phyloP scores from a whole-genome alignment of 139 green algal species.

The Yamagishiella unicocca region DNA sequence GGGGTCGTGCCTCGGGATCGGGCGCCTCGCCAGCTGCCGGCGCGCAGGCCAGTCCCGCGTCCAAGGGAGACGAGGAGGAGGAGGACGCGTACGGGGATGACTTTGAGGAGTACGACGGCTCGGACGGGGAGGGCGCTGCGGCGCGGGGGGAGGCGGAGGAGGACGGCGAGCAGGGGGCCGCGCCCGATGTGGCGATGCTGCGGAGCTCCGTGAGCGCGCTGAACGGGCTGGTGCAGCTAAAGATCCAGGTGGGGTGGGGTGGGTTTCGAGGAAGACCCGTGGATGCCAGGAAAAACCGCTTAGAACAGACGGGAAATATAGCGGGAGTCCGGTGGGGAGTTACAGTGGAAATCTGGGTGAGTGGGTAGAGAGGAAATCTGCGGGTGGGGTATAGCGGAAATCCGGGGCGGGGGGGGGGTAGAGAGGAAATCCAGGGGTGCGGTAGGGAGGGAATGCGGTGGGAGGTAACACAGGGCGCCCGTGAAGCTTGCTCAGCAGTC shows the following conservation, averaged over 20 bases:
- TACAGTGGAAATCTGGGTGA: too few relatives aligned
- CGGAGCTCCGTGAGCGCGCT: conserved; percentile 28
- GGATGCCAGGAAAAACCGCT: too few relatives aligned
- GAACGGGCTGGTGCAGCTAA: conserved; percentile 31
- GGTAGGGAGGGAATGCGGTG: too few relatives aligned
- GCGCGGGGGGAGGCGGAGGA: neutral
- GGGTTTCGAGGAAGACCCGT: too few relatives aligned
- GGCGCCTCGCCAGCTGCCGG: neutral
- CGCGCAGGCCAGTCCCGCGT: neutral
- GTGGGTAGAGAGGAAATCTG: too few relatives aligned
- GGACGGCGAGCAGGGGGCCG: neutral
- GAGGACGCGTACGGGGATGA: conserved; percentile 13
- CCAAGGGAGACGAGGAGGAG: neutral
- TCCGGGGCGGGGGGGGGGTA: too few relatives aligned
- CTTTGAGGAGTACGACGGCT: conserved; percentile 36
- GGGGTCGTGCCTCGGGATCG: neutral
- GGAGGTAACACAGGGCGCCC: too few relatives aligned
- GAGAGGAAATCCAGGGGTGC: too few relatives aligned
- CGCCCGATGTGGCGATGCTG: neutral
- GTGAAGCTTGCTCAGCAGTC: too few relatives aligned
- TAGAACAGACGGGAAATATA: too few relatives aligned
- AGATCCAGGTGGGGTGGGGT: conserved; percentile 20
- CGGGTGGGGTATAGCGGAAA: too few relatives aligned
- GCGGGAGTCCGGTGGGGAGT: too few relatives aligned
- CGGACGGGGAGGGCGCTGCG: conserved; percentile 6